phyloP scores from a whole-genome alignment of 2,329 filamentous ascomycete genomes.

The Nothophaeocryptopus gaeumannii region DNA sequence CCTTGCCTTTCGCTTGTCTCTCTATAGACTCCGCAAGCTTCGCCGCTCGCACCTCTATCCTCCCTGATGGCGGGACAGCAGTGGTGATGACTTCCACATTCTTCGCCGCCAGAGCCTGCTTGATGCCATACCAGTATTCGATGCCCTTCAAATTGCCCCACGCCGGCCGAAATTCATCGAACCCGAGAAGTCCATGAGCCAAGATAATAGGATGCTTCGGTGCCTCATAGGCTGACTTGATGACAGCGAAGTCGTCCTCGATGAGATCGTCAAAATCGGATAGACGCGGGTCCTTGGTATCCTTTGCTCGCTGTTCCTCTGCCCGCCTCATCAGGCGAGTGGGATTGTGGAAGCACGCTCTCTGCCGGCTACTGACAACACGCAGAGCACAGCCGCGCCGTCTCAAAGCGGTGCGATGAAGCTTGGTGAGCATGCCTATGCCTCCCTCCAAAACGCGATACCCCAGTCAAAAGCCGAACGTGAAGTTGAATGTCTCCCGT shows the following conservation, averaged over 20 bases:
- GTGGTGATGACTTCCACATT: constrained; percentile 61
- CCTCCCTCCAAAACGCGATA: too few species aligned
- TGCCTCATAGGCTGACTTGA: constrained; percentile 55
- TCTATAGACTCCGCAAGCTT: constrained; percentile 55
- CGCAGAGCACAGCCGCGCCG: too few species aligned
- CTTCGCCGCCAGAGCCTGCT: constrained; percentile 55
- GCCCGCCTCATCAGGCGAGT: neutral
- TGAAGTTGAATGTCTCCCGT: too few species aligned
- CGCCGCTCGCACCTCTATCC: constrained; percentile 57
- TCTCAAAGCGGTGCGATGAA: too few species aligned
- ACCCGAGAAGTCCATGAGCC: constrained; percentile 64
- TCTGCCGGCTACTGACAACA: too few species aligned
- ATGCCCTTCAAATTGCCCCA: constrained; percentile 47
- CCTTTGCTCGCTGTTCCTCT: constrained; percentile 8
- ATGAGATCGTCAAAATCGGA: constrained; percentile 24
- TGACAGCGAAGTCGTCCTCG: constrained; percentile 59
- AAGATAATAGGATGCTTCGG: constrained; percentile 60
- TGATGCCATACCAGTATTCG: constrained; percentile 64
- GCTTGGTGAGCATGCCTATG: too few species aligned
- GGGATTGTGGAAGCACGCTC: too few species aligned
- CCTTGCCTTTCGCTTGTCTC: constrained; percentile 52
- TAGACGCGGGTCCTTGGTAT: constrained; percentile 26
- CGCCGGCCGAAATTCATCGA: constrained; percentile 57
- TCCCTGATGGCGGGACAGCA: constrained; percentile 57
- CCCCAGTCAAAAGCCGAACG: too few species aligned